Base-by-base conservation (phyloP, 2,329 filamentous ascomycete genomes). In the Aureobasidium sp. region DNA sequence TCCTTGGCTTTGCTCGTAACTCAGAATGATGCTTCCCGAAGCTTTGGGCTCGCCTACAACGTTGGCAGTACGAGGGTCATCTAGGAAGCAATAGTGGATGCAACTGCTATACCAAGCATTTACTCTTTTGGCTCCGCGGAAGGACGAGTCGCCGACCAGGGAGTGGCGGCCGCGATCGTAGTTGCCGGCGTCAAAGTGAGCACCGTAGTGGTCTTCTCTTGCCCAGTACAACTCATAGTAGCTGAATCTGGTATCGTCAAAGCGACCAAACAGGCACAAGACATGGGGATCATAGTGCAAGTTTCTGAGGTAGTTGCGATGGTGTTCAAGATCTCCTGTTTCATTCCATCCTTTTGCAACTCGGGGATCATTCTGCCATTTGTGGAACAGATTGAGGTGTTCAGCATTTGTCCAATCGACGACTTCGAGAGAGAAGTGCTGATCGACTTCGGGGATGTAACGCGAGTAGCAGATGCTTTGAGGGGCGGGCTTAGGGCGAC, bases 211-310 rank as follows among this genome's bases (percentile, higher is more conserved):
- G 65, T 86, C 83, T 71, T 86, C 84, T 78, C 85, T 86, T 39
- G 85, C 87, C 88, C 88, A 92, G 73, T 91, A 92, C 1, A 91
- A 78, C 72, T 93, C 89, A 70, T 89, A 91, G 72, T 92, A 92
- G 0, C 87, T 86, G 72, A 92, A 92, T 52, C 78, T 82, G 1
- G 79, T 80, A 34, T 88, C 86, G 62, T 92, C 83, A 71, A 90
- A 93, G 29, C 82, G 81, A 7, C 85, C 89, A 63, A 92, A 78
- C 50, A 92, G 77, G 27, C 86, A 83, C 58, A 91, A 76, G 65
- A 87, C 83, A 73, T 92, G 89, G 32, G 87, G 84, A 71, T 92
- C 89, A 48, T 84, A 81, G 69, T 90, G 84, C 61, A 88, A 80
- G 66, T 82, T 82, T 34, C 82, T 80, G 57, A 91, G 79, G 72